Evolutionary conservation across 2,329 filamentous ascomycete species (phyloP), one percentile per base, ranked within the genome.

Genomic region (Fusarium tricinctum): DNA sequence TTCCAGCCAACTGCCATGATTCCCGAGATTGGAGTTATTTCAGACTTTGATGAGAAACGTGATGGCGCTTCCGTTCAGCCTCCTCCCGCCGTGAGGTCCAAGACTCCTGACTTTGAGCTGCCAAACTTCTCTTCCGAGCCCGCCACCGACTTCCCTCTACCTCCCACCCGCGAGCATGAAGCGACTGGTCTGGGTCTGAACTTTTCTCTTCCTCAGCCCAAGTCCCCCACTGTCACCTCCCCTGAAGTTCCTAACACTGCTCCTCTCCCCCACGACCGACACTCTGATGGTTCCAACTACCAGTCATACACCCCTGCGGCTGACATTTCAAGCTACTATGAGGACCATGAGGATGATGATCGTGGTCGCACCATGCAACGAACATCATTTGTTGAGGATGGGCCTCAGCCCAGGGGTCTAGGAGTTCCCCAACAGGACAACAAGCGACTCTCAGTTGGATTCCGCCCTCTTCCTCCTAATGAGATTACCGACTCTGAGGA

Each of bases 381-480:
- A 20, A 58, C 56, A n/a, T 67, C 68, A 5, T 74, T 66, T 32
- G 69, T 63, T 46, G 63, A 75, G 20, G 62, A 76, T 20, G 73
- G 75, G 44, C 69, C 75, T n/a, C 70, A 76, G 42, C 68, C 69
- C 17, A 70, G 76, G 14, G 78, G 75, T 2, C 80, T 91, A 8
- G 84, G 81, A 50, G 84, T 90, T 46, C 88, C 89, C 3, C 81
- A 82, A 17, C 81, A 84, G 63, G 81, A 87, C 60, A 83, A 81
- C 73, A 86, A 86, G 65, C 84, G 89, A 58, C 78, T 91, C n/a
- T 92, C 89, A 2, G 86, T 91, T 45, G 89, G 89, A 28, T 86
- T 97, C 78, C 91, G 96, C 17, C 96, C 96, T 22, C 85, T 99
- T 66, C 96, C 96, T 7, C 93, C 94, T 35, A 90, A 94, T 75